phyloP scores from a whole-genome alignment of 2,329 filamentous ascomycete genomes.

The Aspergillaceae sp. region DNA sequence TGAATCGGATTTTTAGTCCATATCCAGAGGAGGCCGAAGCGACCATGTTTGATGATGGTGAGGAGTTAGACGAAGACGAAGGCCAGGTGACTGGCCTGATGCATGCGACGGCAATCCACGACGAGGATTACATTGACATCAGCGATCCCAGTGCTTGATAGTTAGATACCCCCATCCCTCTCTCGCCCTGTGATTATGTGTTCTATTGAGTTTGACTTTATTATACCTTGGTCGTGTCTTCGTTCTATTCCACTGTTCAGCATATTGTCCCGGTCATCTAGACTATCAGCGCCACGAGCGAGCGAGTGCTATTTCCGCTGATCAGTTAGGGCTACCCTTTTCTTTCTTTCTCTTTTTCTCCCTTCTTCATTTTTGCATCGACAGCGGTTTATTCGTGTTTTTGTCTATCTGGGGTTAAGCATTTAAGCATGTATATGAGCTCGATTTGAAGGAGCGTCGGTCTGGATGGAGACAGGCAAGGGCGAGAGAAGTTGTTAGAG shows the following conservation, averaged over 20 bases:
- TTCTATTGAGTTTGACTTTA: slow-evolving; percentile 9
- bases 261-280: neutral
- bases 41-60: slow-evolving; percentile 38
- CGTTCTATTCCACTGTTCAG: neutral
- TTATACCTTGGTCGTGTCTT: slow-evolving; percentile 1
- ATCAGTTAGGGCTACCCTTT: neutral
- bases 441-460: slow-evolving; percentile 3
- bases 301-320: neutral
- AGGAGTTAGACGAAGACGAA: slow-evolving; percentile 37
- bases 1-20: slow-evolving; percentile 48
- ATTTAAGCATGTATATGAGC: slow-evolving; percentile 4
- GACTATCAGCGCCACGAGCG: neutral
- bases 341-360: slow-evolving; percentile 3
- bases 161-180: no score
- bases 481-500: no score
- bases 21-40: slow-evolving; percentile 27
- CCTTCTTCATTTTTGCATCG: slow-evolving; percentile 18
- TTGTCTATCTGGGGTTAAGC: slow-evolving; percentile 5
- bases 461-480: neutral
- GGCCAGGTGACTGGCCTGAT: slow-evolving; percentile 34
- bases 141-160: slow-evolving; percentile 28
- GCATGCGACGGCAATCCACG: slow-evolving; percentile 34
- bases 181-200: slow-evolving; percentile 11
- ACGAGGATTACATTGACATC: slow-evolving; percentile 35
- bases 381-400: slow-evolving; percentile 12